These are phyloP conservation scores for Baorangia bicolor DNA, from an alignment of 768 basidiomycete species.

Conservation along the genomic window DNA sequence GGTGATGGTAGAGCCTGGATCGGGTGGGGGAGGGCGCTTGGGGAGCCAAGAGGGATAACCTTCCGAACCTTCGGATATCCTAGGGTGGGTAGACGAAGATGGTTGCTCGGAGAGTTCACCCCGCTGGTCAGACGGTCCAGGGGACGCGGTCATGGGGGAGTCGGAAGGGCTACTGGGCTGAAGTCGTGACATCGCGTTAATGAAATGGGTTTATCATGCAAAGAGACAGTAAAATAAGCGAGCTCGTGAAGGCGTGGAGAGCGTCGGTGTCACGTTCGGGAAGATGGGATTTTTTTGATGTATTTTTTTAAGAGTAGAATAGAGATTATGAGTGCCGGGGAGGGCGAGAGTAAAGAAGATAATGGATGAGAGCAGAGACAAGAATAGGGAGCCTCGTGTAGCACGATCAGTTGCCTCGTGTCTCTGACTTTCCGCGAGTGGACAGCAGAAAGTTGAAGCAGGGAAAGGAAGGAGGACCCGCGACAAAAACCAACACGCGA, in stretches of 20 bases:
- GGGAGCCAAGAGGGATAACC: constrained; percentile 88
- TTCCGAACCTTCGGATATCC: constrained; percentile 48
- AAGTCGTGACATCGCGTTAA: constrained; percentile 39
- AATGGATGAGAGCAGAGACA: constrained; percentile 8
- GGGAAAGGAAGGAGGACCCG: constrained; percentile 21
- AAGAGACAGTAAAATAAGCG: constrained; percentile 27
- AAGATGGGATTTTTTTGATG: constrained; percentile 13
- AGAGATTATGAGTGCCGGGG: constrained; percentile 19
- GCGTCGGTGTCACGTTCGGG: constrained; percentile 36
- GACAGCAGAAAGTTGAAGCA: constrained; percentile 28
- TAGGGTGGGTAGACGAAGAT: constrained; percentile 35
- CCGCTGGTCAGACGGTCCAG: constrained; percentile 26
- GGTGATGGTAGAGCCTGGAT: constrained; percentile 68
- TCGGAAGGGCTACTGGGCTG: constrained; percentile 30
- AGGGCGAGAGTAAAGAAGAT: constrained; percentile 25
- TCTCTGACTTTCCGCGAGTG: constrained; percentile 42
- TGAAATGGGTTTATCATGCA: constrained; percentile 30
- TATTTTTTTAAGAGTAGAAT: constrained; percentile 20
- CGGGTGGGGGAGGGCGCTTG: constrained; percentile 70
- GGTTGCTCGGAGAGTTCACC: constrained; percentile 35
- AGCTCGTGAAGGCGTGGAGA: constrained; percentile 29
- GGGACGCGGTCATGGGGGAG: constrained; percentile 32
- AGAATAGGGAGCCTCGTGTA: constrained; percentile 48
- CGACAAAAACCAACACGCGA: constrained; percentile 27
- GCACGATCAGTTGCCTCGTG: constrained; percentile 47